Base-by-base conservation (phyloP, 2,329 filamentous ascomycete genomes). In the Penicillium paneum region DNA sequence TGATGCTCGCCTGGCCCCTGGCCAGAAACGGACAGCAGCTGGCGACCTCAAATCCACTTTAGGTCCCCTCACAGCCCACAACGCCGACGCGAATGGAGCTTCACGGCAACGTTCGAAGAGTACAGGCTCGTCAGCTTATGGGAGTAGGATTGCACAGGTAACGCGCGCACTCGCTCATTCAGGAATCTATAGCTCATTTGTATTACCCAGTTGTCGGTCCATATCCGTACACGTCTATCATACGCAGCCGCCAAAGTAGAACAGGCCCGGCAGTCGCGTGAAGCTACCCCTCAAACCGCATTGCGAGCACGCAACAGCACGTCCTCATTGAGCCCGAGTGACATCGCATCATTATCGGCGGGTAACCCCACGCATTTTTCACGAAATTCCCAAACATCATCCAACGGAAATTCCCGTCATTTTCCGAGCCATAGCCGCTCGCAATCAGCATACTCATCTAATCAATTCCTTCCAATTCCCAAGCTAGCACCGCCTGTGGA, bases 201-300 rank as follows among this genome's bases (percentile, higher is more conserved):
- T 58, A 39, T 56, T 45, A 57, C 65, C 42, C 70, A 91, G 88
- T 77, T 90, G 50, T 91, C 90, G 38, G 83, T 86, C 51, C 89
- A 93, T 68, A 81, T 97, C 49, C 88, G 87, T 68, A 87, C 91
- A 47, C 88, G 91, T 65, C 81, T 97, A 28, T 90, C 91, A 7
- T 97, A 97, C 72, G 93, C 93, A 60, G 94, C 96, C 83, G 83
- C 95, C 69, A 97, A 96, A 73, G 89, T 97, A 38, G 90, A 91
- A 69, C 86, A 95, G 68, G 91, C 90, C 55, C 94, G 91, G 88
- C 89, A 96, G 73, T 82, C 86, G 46, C 67, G 64, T 24, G 85
- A 88, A 59, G 85, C 85, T 19, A 51, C 38, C 15, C 48, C 57
- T 12, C 57, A 63, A 35, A 42, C 52, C 38, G 44, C 58, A 13